Base-by-base conservation (phyloP, 108 stramenopile species). In the Cyclotella baltica region DNA sequence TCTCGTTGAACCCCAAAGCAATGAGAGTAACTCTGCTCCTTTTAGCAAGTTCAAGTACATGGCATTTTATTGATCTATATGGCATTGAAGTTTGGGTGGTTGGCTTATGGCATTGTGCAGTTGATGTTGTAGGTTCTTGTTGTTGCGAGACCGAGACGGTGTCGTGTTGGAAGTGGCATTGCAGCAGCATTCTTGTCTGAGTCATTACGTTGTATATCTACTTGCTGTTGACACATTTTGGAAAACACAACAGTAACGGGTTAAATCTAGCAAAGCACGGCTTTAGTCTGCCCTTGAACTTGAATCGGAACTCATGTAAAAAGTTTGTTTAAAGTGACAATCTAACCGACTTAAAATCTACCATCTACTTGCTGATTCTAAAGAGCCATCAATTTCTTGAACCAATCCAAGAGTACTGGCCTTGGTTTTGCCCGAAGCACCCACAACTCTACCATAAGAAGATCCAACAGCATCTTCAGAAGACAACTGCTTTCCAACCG, bases 141-240 rank as follows among this genome's bases (percentile, higher is more conserved):
- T 1, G 16, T 10, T 13, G 3, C 11, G 13, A 13, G 1, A 11
- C 0, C 13, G 11, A 61, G 31, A n/a, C 33, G 0, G n/a, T 61
- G 59, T 22, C 20, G 33, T 61, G 13, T 61, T 61, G 59, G 59
- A 61, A 33, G 4, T 61, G 59, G 1, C 33, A 6, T 48, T 48
- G 33, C n/a, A 34, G 59, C 11, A 31, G 59, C n/a, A n/a, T n/a
- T 43, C 40, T 43, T 43, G 40, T 13, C 13, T 43, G 40, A 43
- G 13, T 11, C 10, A 43, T 8, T 13, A 43, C 13, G 13, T 11
- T 8, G 13, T 43, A 13, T 11, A 43, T 8, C n/a, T n/a, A n/a
- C n/a, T n/a, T n/a, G n/a, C n/a, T n/a, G n/a, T n/a, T n/a, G n/a
- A n/a, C n/a, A n/a, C n/a, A n/a, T n/a, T n/a, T n/a, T n/a, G n/a